phyloP scores from a whole-genome alignment of 2,329 filamentous ascomycete genomes.

The Colletotrichum endophyticum region DNA sequence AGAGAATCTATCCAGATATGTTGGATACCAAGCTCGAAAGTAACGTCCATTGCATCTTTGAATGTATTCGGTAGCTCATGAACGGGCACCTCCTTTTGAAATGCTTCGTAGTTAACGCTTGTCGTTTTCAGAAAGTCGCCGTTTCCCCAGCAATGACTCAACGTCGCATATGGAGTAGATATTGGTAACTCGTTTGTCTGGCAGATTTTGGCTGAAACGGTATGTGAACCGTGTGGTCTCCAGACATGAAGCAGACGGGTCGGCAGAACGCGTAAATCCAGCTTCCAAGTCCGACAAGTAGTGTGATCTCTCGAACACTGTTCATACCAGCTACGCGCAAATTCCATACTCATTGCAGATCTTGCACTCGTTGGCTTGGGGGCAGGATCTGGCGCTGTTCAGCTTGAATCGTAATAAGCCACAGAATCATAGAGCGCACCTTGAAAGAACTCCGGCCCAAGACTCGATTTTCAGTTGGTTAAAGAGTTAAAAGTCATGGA shows the following conservation, averaged over 20 bases:
- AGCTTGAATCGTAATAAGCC: rapidly evolving
- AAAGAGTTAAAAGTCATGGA: neutral
- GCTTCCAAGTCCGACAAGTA: neutral
- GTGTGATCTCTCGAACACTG: neutral
- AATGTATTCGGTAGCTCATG: neutral
- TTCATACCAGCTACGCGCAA: neutral
- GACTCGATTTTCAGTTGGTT: neutral
- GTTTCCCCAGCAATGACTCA: neutral
- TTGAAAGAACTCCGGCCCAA: neutral
- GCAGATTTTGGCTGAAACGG: neutral
- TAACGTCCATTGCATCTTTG: neutral
- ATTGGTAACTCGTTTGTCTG: neutral
- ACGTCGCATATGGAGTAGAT: neutral
- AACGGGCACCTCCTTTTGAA: neutral
- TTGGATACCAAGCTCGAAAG: neutral
- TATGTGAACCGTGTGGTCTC: neutral
- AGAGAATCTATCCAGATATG: neutral
- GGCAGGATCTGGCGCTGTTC: neutral
- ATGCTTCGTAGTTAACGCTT: neutral
- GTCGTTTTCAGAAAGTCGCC: neutral
- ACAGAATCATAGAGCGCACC: neutral
- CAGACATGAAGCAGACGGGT: neutral
- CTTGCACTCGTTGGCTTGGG: neutral
- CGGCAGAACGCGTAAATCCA: neutral
- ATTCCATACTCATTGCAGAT: neutral